Evolutionary conservation across 2,329 filamentous ascomycete genomes (phyloP).

Genomic region (Teratosphaeria gauchensis): DNA sequence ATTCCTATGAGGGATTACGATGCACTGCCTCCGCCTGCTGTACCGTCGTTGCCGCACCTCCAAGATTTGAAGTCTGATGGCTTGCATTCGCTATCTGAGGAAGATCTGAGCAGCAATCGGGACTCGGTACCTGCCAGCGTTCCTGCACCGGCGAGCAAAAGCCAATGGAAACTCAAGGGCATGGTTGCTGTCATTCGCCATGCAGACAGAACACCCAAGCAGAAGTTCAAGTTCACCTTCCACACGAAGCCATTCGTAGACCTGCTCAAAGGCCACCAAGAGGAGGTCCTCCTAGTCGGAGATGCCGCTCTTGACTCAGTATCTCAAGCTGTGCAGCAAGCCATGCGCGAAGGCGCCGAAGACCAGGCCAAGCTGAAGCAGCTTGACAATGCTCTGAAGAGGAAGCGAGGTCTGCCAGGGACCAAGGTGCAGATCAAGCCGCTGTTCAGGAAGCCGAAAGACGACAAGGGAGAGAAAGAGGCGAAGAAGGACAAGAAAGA

Average conservation of each 20-base stretch:
- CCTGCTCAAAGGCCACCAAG: constrained; percentile 85
- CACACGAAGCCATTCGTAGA: constrained; percentile 95
- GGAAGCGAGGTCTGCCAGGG: constrained; percentile 87
- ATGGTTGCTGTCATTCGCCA: constrained; percentile 95
- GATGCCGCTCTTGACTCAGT: constrained; percentile 84
- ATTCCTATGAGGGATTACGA: constrained; percentile 16
- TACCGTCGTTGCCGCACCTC: constrained; percentile 1
- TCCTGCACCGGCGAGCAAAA: constrained; percentile 57
- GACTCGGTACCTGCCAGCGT: constrained; percentile 20
- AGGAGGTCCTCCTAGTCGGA: constrained; percentile 89
- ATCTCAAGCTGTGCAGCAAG: constrained; percentile 73
- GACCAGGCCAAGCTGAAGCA: constrained; percentile 78
- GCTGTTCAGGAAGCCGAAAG: constrained; percentile 83
- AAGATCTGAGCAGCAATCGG: constrained; percentile 2
- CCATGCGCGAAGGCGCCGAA: constrained; percentile 69
- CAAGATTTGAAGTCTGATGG: background rate
- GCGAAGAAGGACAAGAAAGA: constrained; percentile 51
- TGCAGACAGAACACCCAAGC: constrained; percentile 93
- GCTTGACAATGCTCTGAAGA: constrained; percentile 75
- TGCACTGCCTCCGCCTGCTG: constrained; percentile 20
- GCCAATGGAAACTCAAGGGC: constrained; percentile 96
- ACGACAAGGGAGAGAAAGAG: constrained; percentile 10
- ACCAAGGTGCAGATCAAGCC: constrained; percentile 99
- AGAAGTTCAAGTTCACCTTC: constrained; percentile 99
- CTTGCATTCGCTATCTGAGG: background rate